phyloP scores from a whole-genome alignment of 2,329 filamentous ascomycete species.

The Tolypocladium tropicale region DNA sequence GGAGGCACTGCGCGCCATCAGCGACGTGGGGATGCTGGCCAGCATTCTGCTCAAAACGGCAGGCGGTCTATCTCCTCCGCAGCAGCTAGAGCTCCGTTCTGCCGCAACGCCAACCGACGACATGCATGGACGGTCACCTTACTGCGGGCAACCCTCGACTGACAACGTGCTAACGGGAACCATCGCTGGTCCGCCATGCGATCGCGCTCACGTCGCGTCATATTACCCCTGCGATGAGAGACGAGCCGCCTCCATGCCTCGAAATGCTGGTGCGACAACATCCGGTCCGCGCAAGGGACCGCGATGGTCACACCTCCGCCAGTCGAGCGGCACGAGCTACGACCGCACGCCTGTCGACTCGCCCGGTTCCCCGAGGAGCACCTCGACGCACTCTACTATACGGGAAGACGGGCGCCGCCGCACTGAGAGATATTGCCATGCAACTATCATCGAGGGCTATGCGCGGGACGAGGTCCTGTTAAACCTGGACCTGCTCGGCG shows the following conservation, averaged over 20 bases:
- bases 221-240: slow-evolving; percentile 7
- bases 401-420: slow-evolving; percentile 21
- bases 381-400: slow-evolving; percentile 39
- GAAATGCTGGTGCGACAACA: slow-evolving; percentile 27
- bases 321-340: slow-evolving; percentile 36
- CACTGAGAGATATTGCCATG: slow-evolving; percentile 38
- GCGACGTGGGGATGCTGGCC: neutral
- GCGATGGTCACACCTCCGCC: slow-evolving; percentile 44
- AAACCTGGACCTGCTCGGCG: slow-evolving; percentile 60
- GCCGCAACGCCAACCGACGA: slow-evolving; percentile 11
- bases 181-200: slow-evolving; percentile 4
- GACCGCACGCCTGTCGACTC: slow-evolving; percentile 31
- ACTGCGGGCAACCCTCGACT: neutral
- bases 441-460: slow-evolving; percentile 61
- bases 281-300: slow-evolving; percentile 34
- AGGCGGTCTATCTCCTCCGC: slow-evolving; percentile 12
- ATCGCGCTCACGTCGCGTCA: slow-evolving; percentile 1
- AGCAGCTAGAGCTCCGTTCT: slow-evolving; percentile 12
- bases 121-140: slow-evolving; percentile 4
- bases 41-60: slow-evolving; percentile 2
- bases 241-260: slow-evolving; percentile 23
- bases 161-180: neutral
- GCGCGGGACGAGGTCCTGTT: slow-evolving; percentile 70
- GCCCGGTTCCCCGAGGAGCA: slow-evolving; percentile 36
- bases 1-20: neutral